A percentile compares a stretch with the other conserved stretches of the same genome.
Evolutionary conservation across 2,329 filamentous ascomycete species (phyloP).

Genomic region (Fusarium liriodendri): DNA sequence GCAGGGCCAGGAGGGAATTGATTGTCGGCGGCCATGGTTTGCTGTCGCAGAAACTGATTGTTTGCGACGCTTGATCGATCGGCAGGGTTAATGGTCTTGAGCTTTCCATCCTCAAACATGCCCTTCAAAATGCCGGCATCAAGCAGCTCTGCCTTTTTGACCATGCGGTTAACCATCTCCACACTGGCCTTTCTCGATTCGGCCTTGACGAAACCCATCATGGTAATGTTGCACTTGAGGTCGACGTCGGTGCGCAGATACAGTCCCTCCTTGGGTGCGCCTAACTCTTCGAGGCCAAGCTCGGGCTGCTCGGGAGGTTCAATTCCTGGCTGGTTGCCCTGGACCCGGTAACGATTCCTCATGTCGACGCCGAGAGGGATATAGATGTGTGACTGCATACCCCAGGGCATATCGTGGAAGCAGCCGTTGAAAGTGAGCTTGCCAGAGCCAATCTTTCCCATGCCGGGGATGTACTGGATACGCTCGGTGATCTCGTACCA

Average conservation of each 20-base stretch:
- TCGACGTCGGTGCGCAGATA: conserved; percentile 79
- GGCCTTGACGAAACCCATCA: conserved; percentile 73
- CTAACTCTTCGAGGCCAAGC: conserved; percentile 68
- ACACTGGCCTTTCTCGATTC: conserved; percentile 75
- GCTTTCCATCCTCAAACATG: conserved; percentile 74
- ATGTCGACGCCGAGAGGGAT: conserved; percentile 75
- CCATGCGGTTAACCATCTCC: conserved; percentile 74
- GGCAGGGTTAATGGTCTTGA: conserved; percentile 69
- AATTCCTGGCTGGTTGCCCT: conserved; percentile 74
- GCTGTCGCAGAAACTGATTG: conserved; percentile 53
- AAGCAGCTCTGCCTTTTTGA: conserved; percentile 77
- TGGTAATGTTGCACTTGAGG: conserved; percentile 75
- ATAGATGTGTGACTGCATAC: conserved; percentile 78
- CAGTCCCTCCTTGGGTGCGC: conserved; percentile 71
- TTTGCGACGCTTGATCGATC: conserved; percentile 55
- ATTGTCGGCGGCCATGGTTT: conserved; percentile 23
- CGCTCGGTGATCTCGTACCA: conserved; percentile 80
- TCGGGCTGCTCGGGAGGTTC: conserved; percentile 72
- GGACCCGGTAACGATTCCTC: conserved; percentile 75
- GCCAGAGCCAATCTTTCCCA: conserved; percentile 72
- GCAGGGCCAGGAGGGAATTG: conserved; percentile 8
- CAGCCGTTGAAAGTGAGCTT: conserved; percentile 77
- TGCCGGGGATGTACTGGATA: conserved; percentile 74
- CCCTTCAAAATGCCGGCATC: conserved; percentile 73
- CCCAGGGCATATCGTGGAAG: conserved; percentile 79